Conservation (phyloP, 805 yeast species). For the Ogataea paraovalis region DNA sequence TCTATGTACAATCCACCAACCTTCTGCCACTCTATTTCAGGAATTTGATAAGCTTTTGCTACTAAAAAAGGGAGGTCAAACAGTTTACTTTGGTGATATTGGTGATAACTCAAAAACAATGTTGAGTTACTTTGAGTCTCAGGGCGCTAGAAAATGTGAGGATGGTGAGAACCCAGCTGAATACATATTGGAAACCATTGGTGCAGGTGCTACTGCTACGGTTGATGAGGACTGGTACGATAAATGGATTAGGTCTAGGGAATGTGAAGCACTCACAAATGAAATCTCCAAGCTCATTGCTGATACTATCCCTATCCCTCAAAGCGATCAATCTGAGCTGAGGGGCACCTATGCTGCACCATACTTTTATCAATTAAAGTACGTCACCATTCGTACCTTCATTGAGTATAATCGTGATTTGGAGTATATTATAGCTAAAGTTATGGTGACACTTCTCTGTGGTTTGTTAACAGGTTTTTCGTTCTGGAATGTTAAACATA, state of each 20-base stretch:
- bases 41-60: conserved; percentile 40
- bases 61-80: conserved; percentile 46
- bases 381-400: conserved; percentile 34
- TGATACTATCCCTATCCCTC: conserved; percentile 9
- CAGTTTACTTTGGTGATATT: conserved; percentile 50
- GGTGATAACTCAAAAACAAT: conserved; percentile 40
- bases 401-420: conserved; percentile 44
- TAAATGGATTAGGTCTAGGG: conserved; percentile 42
- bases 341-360: conserved; percentile 39
- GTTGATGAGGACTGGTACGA: conserved; percentile 57
- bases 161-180: conserved; percentile 68
- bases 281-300: conserved; percentile 7
- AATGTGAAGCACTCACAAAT: conserved; percentile 1
- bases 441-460: conserved; percentile 34
- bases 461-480: conserved; percentile 48
- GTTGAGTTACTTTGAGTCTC: conserved; percentile 41
- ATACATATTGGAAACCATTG: conserved; percentile 66
- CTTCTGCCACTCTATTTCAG: conserved; percentile 41
- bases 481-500: conserved; percentile 53
- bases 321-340: conserved; percentile 10
- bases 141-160: conserved; percentile 63
- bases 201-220: conserved; percentile 73
- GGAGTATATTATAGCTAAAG: conserved; percentile 43
- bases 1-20: conserved; percentile 53
- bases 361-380: conserved; percentile 33